Base-by-base conservation (phyloP, 2,329 filamentous ascomycete genomes). In the Calonectria multiphialidica region DNA sequence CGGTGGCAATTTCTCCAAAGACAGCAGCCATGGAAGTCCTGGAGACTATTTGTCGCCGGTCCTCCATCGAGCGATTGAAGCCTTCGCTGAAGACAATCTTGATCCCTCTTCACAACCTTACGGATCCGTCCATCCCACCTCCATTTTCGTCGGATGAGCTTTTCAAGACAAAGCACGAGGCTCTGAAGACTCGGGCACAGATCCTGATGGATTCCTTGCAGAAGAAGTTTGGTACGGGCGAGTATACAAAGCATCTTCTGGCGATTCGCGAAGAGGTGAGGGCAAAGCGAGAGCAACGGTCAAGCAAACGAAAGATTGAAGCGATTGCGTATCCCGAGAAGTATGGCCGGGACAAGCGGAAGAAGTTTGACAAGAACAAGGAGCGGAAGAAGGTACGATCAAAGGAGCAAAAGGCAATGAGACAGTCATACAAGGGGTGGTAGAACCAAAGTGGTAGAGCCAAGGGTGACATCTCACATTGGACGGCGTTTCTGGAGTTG, bases 271-370 rank as follows among this genome's bases (percentile, higher is more conserved):
- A 93, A 65, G 90, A 88, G 18, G 92, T 97, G n/a, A 90, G 90
- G 80, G 88, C 89, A 75, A 91, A 93, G 79, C 88, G 97, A 76
- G 91, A 95, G 81, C 90, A 92, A 79, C 88, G 97, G 75, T 91
- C 93, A 66, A 91, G 89, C 75, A 99, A 99, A 90, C 90, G 97
- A 79, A 94, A 95, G 84, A 94, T 98, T 75, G 96, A 97, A 81
- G 94, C 94, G 13, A 92, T 99, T 28, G 90, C 90, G 62, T 91
- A 93, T 80, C 97, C 97, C 1, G 96, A 97, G 85, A 93, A 89
- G 81, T 92, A 92, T 78, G 94, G 92, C 33, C 88, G 89, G 80
- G 92, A 93, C 78, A 98, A 98, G 91, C 92, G 90, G 82, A 94
- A 93, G 87, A 95, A 93, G 87, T 89, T 94, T 74, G 95, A 97